Base-by-base conservation (phyloP, 352 stramenopile genomes). In the Hyaloperonospora arabidopsidis region DNA sequence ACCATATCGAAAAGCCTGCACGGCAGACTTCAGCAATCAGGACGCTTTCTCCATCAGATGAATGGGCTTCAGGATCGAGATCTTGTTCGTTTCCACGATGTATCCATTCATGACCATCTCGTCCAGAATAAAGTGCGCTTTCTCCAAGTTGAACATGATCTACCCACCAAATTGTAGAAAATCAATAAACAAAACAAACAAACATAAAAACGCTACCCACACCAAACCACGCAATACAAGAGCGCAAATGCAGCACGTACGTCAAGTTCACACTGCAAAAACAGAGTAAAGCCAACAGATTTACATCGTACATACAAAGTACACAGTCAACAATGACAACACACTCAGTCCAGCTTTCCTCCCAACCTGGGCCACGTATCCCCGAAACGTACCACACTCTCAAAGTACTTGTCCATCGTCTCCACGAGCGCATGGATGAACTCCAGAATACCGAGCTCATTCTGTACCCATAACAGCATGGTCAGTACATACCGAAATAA, bases 351-450 rank as follows among this genome's bases (percentile, higher is more conserved):
- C 25, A 45, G 11, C 41, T 21, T 2, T 11, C 38, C 21, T 21
- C 2, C 28, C 17, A 43, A 2, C n/a, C 15, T 23, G 22, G n/a
- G n/a, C n/a, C 17, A 49, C 2, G 38, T 35, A n/a, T 21, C 18
- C 13, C 36, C 18, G 38, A 6, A 13, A 84, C 78, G 61, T 84
- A 91, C 80, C 74, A 99, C 97, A 67, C 92, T 98, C 66, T 98
- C 95, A 74, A 98, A 98, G 75, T 98, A 98, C 74, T 97, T 97
- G 81, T 98, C 96, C 84, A 99, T 97, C 5, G 96, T 99, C 72
- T 99, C 97, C 34, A 99, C 97, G 18, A 99, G 86, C 43, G 89
- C 95, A 74, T 99, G 97, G 70, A 99, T 99, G 65, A 99, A 99
- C 83, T 99, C 97, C 46, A 99, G 72, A 35, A 99, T 93, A 32